A percentile compares a stretch with the other conserved stretches of the same genome.
Conservation (phyloP, 1,284 basidiomycete genomes). For the Rhizoctonia solani region DNA sequence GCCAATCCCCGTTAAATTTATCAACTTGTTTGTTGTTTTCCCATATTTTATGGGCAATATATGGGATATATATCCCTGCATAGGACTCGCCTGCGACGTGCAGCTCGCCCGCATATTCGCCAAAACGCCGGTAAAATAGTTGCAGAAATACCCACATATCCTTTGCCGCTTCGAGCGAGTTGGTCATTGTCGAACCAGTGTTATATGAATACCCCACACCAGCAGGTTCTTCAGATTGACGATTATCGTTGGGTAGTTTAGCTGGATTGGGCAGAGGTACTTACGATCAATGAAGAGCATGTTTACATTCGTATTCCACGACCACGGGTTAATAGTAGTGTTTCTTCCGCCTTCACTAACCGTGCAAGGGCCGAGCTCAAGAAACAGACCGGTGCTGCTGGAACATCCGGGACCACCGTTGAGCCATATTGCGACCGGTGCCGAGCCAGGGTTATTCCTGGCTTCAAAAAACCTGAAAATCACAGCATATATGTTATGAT, state of each 20-base stretch:
- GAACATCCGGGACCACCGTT: constrained; percentile 59
- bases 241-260: too few species aligned
- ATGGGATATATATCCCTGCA: constrained; percentile 78
- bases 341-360: constrained; percentile 69
- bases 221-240: constrained; percentile 69
- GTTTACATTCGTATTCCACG: constrained; percentile 68
- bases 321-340: constrained; percentile 72
- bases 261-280: too few species aligned
- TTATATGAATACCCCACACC: constrained; percentile 90
- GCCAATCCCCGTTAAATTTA: constrained; percentile 1
- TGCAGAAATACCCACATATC: constrained; percentile 91
- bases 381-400: constrained; percentile 72
- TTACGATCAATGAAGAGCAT: constrained; percentile 75
- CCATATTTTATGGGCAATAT: constrained; percentile 77
- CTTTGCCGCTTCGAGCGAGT: constrained; percentile 56
- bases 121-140: constrained; percentile 76
- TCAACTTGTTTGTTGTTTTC: constrained; percentile 62
- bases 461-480: constrained; percentile 88
- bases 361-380: constrained; percentile 87
- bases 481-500: neutral
- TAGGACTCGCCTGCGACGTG: constrained; percentile 71
- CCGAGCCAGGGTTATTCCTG: constrained; percentile 68
- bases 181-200: constrained; percentile 66
- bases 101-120: constrained; percentile 63
- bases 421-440: constrained; percentile 81